These are phyloP conservation scores for Globisporangium middletonii DNA, from an alignment of 352 stramenopile species.

Conservation along the genomic window DNA sequence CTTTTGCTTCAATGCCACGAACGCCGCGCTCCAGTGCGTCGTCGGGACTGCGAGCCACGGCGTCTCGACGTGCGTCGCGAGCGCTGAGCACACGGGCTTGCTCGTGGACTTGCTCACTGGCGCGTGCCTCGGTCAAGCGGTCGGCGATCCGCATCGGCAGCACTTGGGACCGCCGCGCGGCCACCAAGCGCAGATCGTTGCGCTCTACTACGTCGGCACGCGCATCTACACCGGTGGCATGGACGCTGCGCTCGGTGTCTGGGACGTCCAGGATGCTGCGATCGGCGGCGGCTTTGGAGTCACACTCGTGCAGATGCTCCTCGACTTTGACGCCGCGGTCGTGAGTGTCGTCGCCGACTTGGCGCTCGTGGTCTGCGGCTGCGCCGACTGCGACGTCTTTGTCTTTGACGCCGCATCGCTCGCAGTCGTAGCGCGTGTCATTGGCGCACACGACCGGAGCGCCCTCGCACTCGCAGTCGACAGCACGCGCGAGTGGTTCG, in stretches of 20 bases:
- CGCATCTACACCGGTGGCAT: constrained; percentile 69
- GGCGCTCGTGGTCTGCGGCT: constrained; percentile 47
- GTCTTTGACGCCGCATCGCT: constrained; percentile 46
- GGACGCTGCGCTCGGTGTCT: constrained; percentile 58
- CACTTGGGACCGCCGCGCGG: constrained; percentile 56
- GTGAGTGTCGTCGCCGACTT: constrained; percentile 56
- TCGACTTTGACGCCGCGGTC: constrained; percentile 67
- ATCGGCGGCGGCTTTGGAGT: constrained; percentile 51
- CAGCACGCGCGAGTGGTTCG: constrained; percentile 35
- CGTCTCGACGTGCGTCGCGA: constrained; percentile 50
- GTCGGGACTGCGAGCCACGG: constrained; percentile 65
- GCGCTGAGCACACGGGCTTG: constrained; percentile 33
- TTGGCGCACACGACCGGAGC: constrained; percentile 43
- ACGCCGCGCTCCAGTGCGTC: constrained; percentile 67
- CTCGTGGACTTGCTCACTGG: constrained; percentile 68
- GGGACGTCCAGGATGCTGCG: constrained; percentile 47
- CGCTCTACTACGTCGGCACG: constrained; percentile 47
- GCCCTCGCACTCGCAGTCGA: constrained; percentile 42
- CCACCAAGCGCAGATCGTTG: constrained; percentile 65
- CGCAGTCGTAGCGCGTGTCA: constrained; percentile 39
- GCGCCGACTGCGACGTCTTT: constrained; percentile 69
- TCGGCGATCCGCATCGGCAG: constrained; percentile 55
- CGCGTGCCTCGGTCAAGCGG: constrained; percentile 50
- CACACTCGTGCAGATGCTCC: constrained; percentile 39
- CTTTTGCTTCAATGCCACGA: constrained; percentile 68